Evolutionary conservation across 805 yeast genomes (phyloP).

Genomic region (Kodamaea fukazawae): DNA sequence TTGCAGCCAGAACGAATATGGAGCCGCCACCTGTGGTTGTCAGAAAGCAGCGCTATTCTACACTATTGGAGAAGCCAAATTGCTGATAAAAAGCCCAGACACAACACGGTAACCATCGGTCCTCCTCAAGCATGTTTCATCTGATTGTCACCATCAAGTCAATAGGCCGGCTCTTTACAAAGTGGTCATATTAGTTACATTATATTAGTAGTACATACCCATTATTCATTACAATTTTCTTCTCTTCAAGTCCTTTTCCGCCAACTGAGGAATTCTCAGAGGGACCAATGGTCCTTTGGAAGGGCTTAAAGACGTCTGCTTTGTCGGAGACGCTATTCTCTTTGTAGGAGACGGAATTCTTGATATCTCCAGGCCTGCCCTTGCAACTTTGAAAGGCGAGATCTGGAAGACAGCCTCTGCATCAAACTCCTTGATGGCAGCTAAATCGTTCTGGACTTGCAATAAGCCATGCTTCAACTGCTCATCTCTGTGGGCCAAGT

Average conservation of each 20-base stretch:
- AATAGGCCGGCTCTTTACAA: no score
- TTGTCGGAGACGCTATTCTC: not conserved
- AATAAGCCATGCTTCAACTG: not conserved
- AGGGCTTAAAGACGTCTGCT: no score
- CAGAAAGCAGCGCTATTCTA: no score
- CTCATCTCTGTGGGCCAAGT: constrained; percentile 3
- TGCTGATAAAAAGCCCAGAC: no score
- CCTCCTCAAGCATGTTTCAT: no score
- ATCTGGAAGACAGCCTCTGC: constrained; percentile 6
- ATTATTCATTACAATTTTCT: not conserved
- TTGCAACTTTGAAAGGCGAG: constrained; percentile 8
- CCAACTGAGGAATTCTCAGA: not conserved
- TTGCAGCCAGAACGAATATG: no score
- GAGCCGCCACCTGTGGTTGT: no score
- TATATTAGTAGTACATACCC: no score
- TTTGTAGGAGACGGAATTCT: constrained; percentile 2
- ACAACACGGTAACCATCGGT: no score
- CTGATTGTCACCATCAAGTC: no score
- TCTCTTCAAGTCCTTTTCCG: not conserved
- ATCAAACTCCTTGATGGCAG: constrained; percentile 9
- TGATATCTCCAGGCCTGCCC: not conserved
- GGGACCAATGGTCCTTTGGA: not conserved
- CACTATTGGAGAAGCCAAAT: no score
- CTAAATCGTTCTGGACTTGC: constrained; percentile 6
- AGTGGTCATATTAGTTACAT: no score